Conservation (phyloP, 257 asterid genomes). For the Petunia secreta region DNA sequence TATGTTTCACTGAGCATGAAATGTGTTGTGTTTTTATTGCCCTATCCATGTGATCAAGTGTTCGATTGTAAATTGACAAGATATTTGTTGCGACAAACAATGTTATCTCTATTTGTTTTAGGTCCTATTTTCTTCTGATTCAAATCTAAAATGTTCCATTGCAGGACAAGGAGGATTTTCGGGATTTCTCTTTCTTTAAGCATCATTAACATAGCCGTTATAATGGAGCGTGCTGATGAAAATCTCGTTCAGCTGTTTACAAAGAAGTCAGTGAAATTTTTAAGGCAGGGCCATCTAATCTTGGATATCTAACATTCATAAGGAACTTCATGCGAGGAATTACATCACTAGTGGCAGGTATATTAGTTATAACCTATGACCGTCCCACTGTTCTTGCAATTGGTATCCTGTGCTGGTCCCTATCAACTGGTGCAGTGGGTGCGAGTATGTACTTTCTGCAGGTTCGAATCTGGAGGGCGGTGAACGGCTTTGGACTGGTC, state of each 20-base stretch:
- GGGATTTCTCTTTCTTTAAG: slow-evolving; percentile 84
- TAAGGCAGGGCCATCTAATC: slow-evolving; percentile 91
- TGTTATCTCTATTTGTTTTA: not conserved
- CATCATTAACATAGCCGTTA: slow-evolving; percentile 93
- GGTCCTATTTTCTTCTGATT: not conserved
- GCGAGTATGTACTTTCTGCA: slow-evolving; percentile 77
- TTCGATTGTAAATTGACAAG: not conserved
- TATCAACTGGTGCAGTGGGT: slow-evolving; percentile 93
- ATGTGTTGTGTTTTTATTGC: too few species aligned
- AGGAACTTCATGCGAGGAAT: slow-evolving; percentile 83
- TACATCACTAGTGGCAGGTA: slow-evolving; percentile 91
- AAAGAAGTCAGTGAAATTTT: slow-evolving; percentile 98
- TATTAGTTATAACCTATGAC: slow-evolving; percentile 78
- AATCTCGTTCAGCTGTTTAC: slow-evolving; percentile 95
- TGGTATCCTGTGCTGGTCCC: slow-evolving; percentile 93
- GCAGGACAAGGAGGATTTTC: slow-evolving; percentile 62
- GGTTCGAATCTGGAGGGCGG: slow-evolving; percentile 87
- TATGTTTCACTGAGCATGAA: too few species aligned
- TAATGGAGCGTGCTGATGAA: slow-evolving; percentile 99
- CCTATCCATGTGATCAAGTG: not conserved
- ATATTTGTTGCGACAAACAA: not conserved
- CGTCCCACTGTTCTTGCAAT: slow-evolving; percentile 91
- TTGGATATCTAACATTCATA: slow-evolving; percentile 89
- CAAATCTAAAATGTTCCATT: not conserved
- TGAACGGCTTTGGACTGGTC: slow-evolving; percentile 91